Conservation (phyloP, 768 basidiomycete genomes). For the Scleroderma bovista region DNA sequence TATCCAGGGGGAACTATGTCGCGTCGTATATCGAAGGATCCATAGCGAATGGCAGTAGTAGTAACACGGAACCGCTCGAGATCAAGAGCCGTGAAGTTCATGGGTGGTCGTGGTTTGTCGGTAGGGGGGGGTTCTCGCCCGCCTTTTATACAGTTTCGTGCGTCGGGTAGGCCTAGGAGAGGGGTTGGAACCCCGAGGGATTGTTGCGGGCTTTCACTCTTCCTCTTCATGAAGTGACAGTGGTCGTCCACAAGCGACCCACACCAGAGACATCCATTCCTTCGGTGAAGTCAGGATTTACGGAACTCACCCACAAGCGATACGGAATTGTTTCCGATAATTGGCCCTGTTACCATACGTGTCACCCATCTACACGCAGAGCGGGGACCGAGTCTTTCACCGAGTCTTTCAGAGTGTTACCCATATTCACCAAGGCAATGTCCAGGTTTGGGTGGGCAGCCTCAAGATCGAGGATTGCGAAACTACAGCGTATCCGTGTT, state of each 20-base stretch:
- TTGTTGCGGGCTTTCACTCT: background rate
- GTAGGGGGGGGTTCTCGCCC: background rate
- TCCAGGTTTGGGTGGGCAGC: constrained; percentile 48
- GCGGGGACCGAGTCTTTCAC: constrained; percentile 21
- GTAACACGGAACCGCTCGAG: background rate
- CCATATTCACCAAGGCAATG: constrained; percentile 47
- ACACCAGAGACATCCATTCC: constrained; percentile 34
- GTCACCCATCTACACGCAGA: background rate
- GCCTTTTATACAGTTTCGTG: background rate
- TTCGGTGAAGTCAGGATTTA: constrained; percentile 42
- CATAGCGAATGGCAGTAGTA: background rate
- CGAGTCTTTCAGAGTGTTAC: constrained; percentile 44
- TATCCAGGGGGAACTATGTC: background rate
- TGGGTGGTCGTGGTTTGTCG: background rate
- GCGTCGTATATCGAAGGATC: background rate
- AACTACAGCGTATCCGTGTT: too few relatives aligned
- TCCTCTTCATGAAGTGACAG: constrained; percentile 19
- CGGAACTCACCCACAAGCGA: constrained; percentile 38
- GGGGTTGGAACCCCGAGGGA: background rate
- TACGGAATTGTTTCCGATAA: constrained; percentile 40
- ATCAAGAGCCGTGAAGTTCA: background rate
- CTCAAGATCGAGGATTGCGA: too few relatives aligned
- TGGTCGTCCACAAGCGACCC: constrained; percentile 20
- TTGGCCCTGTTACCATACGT: constrained; percentile 27
- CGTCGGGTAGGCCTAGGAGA: background rate